A percentile compares a stretch with the other conserved stretches of the same genome.
These are phyloP conservation scores for Penicillium ucsense DNA, from an alignment of 495 filamentous ascomycete genomes.

Conservation along the genomic window DNA sequence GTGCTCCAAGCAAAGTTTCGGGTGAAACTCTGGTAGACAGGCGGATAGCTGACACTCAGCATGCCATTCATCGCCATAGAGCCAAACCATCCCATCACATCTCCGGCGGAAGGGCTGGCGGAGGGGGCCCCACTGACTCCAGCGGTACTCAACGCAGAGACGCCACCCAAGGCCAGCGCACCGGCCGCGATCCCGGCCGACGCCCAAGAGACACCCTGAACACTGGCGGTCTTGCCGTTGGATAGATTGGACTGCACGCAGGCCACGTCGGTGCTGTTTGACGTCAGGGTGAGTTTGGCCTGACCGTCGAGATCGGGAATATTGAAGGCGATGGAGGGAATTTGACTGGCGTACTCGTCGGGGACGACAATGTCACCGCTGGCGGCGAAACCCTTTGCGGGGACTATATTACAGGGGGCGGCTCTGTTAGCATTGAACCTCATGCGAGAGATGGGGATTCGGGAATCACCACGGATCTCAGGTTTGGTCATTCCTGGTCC, in stretches of 20 bases:
- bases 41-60: constrained; percentile 80
- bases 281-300: constrained; percentile 66
- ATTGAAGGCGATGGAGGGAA: constrained; percentile 84
- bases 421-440: no score
- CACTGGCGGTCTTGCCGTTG: constrained; percentile 73
- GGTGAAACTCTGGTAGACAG: constrained; percentile 76
- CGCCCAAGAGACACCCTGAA: constrained; percentile 72
- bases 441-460: no score
- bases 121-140: constrained; percentile 55
- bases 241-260: constrained; percentile 74
- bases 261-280: constrained; percentile 55
- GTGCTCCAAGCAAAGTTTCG: constrained; percentile 92
- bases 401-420: constrained; percentile 40
- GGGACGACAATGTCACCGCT: constrained; percentile 62
- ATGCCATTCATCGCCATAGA: constrained; percentile 91
- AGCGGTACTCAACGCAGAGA: constrained; percentile 59
- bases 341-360: constrained; percentile 54
- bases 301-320: constrained; percentile 85
- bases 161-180: constrained; percentile 63
- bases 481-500: no score
- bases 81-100: constrained; percentile 88
- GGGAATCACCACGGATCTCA: no score
- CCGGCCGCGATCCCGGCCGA: constrained; percentile 83
- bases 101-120: constrained; percentile 72
- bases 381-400: constrained; percentile 63